A percentile compares a stretch with the other conserved stretches of the same genome.
phyloP scores from a whole-genome alignment of 208 protist species.

The Crithidia mellificae region DNA sequence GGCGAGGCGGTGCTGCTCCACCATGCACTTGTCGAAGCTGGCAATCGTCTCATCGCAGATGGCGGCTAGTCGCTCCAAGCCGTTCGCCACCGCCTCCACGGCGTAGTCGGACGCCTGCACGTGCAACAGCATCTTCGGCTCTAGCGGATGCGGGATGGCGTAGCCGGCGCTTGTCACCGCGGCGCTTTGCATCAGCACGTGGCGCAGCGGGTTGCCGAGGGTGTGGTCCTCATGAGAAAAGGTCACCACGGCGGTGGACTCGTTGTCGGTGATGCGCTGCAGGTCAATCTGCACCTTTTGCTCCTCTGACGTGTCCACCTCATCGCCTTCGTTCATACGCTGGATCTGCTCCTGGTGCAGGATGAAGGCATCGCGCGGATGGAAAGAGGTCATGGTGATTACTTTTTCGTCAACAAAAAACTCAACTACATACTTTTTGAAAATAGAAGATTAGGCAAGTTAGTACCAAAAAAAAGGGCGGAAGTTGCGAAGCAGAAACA shows the following conservation, averaged over 20 bases:
- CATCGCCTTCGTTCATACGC: slow-evolving; percentile 87
- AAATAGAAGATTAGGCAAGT: no score
- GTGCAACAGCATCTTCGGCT: slow-evolving; percentile 93
- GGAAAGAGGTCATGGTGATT: slow-evolving; percentile 52
- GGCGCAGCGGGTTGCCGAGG: slow-evolving; percentile 89
- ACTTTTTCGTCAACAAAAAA: background rate
- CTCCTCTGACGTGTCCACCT: slow-evolving; percentile 89
- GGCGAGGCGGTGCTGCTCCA: slow-evolving; percentile 35
- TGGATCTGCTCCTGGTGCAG: slow-evolving; percentile 88
- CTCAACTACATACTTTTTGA: no score
- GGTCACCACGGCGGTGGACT: slow-evolving; percentile 76
- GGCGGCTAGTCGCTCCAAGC: slow-evolving; percentile 75
- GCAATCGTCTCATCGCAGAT: slow-evolving; percentile 80
- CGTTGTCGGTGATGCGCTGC: slow-evolving; percentile 75
- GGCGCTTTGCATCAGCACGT: slow-evolving; percentile 92
- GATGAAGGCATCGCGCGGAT: slow-evolving; percentile 85
- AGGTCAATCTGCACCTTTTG: slow-evolving; percentile 90
- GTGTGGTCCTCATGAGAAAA: slow-evolving; percentile 94
- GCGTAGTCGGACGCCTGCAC: slow-evolving; percentile 89
- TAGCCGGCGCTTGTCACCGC: slow-evolving; percentile 90
- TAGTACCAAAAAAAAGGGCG: no score
- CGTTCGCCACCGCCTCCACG: slow-evolving; percentile 79
- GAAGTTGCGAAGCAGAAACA: no score
- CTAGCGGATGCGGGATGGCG: slow-evolving; percentile 92
- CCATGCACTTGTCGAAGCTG: slow-evolving; percentile 77